These are phyloP conservation scores for Dionaea muscipula DNA, from an alignment of 179 eudicot species.

Conservation along the genomic window DNA sequence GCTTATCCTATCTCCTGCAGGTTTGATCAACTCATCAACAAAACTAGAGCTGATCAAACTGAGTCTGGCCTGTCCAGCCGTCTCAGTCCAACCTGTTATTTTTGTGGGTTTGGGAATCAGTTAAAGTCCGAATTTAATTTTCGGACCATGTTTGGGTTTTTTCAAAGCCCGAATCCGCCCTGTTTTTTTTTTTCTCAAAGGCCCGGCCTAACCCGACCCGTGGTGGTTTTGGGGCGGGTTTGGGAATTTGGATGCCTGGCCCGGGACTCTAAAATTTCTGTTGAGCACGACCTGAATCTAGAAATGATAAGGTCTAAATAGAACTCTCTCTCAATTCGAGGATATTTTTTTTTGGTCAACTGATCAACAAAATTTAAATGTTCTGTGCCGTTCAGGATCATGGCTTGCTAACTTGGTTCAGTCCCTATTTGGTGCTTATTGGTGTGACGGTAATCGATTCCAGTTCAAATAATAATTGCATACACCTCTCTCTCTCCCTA, in stretches of 20 bases:
- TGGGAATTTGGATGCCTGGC: no score
- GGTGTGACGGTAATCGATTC: conserved; percentile 20
- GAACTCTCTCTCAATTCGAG: background rate
- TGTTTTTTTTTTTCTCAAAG: no score
- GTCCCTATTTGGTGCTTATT: conserved; percentile 23
- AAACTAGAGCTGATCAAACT: no score
- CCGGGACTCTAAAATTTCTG: no score
- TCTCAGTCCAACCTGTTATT: background rate
- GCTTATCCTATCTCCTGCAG: conserved; percentile 18
- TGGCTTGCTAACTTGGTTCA: conserved; percentile 14
- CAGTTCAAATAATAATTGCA: background rate
- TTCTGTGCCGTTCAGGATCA: conserved; percentile 12
- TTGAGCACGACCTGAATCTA: no score
- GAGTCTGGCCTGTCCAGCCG: background rate
- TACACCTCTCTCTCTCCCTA: background rate
- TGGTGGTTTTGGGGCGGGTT: no score
- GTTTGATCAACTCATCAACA: conserved; percentile 6
- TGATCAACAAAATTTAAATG: no score
- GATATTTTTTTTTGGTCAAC: no score
- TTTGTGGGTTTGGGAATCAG: background rate
- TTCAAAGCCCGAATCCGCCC: no score
- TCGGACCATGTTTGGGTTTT: no score
- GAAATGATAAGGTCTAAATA: background rate
- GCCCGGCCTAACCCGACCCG: no score
- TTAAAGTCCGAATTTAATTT: no score